A percentile compares a stretch with the other conserved stretches of the same genome.
These are phyloP conservation scores for Hanseniaspora valbyensis DNA, from an alignment of 805 yeast species.

Conservation along the genomic window DNA sequence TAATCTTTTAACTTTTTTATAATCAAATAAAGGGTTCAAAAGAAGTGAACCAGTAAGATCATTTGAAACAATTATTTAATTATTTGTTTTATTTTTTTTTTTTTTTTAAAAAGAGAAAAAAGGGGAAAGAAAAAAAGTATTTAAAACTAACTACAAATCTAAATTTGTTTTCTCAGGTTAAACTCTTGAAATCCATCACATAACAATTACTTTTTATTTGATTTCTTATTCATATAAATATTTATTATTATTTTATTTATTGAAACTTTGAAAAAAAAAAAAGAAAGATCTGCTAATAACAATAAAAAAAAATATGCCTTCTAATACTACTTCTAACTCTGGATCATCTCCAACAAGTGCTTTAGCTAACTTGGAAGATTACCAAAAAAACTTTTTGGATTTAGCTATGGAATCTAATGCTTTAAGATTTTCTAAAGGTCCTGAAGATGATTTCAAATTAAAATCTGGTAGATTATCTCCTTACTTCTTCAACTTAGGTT, in stretches of 20 bases:
- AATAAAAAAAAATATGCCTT: neutral
- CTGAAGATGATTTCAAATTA: slow-evolving; percentile 64
- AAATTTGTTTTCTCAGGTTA: neutral
- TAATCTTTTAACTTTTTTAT: no score
- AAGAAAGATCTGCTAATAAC: neutral
- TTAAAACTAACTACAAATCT: no score
- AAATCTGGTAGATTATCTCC: slow-evolving; percentile 93
- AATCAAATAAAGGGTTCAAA: no score
- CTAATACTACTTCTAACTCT: neutral
- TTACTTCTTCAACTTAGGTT: slow-evolving; percentile 89
- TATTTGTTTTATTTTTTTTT: no score
- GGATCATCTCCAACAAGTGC: neutral
- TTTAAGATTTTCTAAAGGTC: slow-evolving; percentile 43
- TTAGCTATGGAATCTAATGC: slow-evolving; percentile 75
- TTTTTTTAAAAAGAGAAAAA: no score
- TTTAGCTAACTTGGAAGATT: slow-evolving; percentile 32
- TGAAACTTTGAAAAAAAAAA: neutral
- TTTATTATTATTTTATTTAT: neutral
- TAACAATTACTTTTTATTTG: no score
- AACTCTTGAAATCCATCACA: neutral
- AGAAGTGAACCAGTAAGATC: neutral
- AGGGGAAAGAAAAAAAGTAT: no score
- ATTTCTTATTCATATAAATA: no score
- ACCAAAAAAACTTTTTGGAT: slow-evolving; percentile 61
- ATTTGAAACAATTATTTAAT: neutral